Evolutionary conservation across 495 filamentous ascomycete species (phyloP), one percentile per base, ranked within the genome.

Genomic region (Opeltia flavorubescens): DNA sequence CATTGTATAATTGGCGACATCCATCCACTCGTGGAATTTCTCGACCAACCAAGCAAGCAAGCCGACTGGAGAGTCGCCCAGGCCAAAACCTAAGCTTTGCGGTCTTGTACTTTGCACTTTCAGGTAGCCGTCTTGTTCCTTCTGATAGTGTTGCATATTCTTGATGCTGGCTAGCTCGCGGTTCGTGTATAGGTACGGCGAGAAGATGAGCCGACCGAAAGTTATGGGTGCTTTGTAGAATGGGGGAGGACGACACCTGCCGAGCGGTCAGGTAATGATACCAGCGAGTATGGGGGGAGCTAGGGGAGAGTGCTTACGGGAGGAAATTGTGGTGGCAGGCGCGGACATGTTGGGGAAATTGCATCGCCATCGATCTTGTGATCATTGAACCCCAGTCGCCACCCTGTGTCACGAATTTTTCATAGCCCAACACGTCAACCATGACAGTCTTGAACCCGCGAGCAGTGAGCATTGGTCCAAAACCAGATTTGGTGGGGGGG

Each of bases 301-400:
- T 47, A 11, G 6, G 13, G 6, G n/a, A n/a, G n/a, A 6, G 6
- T 6, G 13, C 38, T 23, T 24, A 41, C 38, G 49, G 31, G 24
- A 59, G 50, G 23, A 51, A 58, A 23, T 56, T 52, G 7, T 44
- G 34, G 30, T 62, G 60, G 23, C 55, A 53, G 1, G 52, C 72
- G 49, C 63, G 59, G 43, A 63, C 62, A 44, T 66, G 54, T 9
- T 53, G 18, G 1, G 70, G 59, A 44, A 68, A 74, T 31, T 52
- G 57, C 17, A 56, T 50, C 20, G 61, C 60, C 52, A 75, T 66
- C 5, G 51, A 51, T 25, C 55, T 54, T 1, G 46, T 49, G 15
- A 64, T 45, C 24, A 53, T 42, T 12, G 49, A 45, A 17, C 64
- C 65, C 52, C 57, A 65, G 48, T 66, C 65, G 4, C 59, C 57